A percentile compares a stretch with the other conserved stretches of the same genome.
These are phyloP conservation scores for Geotrichum reessii DNA, from an alignment of 1,139 yeast species.

Conservation along the genomic window DNA sequence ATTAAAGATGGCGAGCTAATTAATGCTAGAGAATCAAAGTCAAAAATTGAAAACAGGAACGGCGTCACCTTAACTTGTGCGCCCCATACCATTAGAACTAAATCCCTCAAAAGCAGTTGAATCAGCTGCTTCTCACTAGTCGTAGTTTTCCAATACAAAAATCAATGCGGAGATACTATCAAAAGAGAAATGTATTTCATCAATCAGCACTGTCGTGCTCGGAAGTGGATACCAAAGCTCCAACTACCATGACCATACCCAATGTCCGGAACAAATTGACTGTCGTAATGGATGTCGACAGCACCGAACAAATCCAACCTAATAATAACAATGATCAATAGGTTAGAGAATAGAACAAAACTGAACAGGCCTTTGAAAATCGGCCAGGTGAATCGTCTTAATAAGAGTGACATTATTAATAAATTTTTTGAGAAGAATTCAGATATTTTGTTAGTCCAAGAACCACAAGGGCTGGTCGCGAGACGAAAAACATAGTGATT, in stretches of 20 bases:
- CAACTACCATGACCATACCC: not conserved
- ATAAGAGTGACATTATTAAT: too few species aligned
- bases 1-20: not conserved
- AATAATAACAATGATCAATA: too few species aligned
- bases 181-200: not conserved
- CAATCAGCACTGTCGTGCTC: not conserved
- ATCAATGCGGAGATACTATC: not conserved
- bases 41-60: not conserved
- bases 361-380: too few species aligned
- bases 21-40: not conserved
- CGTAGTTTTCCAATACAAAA: not conserved
- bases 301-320: too few species aligned
- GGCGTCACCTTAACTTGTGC: not conserved
- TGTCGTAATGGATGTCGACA: not conserved
- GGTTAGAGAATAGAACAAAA: too few species aligned
- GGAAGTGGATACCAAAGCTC: not conserved
- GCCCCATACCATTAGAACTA: not conserved
- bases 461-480: too few species aligned
- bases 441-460: too few species aligned
- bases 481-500: too few species aligned
- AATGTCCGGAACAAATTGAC: not conserved
- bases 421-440: too few species aligned
- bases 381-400: too few species aligned
- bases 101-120: not conserved
- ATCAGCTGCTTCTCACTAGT: not conserved